These are phyloP conservation scores for Lachancea lanzarotensis DNA, from an alignment of 805 yeast species.

Conservation along the genomic window DNA sequence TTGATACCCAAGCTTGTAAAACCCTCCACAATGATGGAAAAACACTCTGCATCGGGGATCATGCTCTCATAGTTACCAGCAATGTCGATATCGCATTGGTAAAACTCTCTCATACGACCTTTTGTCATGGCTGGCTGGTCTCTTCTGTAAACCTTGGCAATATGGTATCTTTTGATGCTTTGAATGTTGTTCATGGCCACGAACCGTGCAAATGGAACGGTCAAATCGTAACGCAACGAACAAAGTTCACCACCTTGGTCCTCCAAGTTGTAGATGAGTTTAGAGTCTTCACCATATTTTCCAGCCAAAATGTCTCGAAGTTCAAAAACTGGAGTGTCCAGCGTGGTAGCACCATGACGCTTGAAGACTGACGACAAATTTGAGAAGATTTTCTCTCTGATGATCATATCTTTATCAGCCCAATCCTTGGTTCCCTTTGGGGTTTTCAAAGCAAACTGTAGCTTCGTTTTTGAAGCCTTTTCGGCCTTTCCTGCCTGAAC, in stretches of 20 bases:
- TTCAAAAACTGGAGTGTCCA: constrained; percentile 98
- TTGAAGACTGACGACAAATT: constrained; percentile 71
- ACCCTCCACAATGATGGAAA: constrained; percentile 79
- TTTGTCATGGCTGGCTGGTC: constrained; percentile 99
- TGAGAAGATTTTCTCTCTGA: constrained; percentile 79
- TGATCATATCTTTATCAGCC: constrained; percentile 97
- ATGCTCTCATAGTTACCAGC: constrained; percentile 90
- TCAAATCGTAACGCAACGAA: constrained; percentile 89
- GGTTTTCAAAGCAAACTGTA: constrained; percentile 75
- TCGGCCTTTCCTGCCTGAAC: constrained; percentile 14
- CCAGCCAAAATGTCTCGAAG: constrained; percentile 92
- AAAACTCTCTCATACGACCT: constrained; percentile 99
- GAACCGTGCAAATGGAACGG: constrained; percentile 96
- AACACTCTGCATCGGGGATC: constrained; percentile 94
- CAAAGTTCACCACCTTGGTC: constrained; percentile 99
- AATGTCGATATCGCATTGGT: constrained; percentile 96
- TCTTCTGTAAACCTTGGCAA: constrained; percentile 97
- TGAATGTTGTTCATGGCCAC: constrained; percentile 94
- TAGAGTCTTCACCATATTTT: constrained; percentile 97
- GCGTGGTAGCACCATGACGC: constrained; percentile 96
- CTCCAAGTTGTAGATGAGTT: constrained; percentile 88
- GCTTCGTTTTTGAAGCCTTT: constrained; percentile 39
- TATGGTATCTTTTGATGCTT: constrained; percentile 87
- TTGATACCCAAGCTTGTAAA: constrained; percentile 73
- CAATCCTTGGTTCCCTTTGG: constrained; percentile 98